phyloP scores from a whole-genome alignment of 2,329 filamentous ascomycete genomes.

The Calonectria ilicicola region DNA sequence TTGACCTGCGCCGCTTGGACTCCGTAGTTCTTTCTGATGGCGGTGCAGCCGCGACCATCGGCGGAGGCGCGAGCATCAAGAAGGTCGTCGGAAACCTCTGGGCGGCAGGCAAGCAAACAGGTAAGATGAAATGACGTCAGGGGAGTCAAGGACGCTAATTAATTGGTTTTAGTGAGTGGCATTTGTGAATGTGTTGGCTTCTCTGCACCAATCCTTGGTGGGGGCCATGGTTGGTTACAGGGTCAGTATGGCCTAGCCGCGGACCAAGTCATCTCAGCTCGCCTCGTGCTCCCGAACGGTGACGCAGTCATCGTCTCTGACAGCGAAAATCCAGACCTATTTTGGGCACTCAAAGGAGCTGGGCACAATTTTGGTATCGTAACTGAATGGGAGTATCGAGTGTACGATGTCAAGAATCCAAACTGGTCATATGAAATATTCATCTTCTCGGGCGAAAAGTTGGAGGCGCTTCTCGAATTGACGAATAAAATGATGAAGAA shows the following conservation, averaged over 20 bases:
- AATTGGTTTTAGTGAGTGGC: not conserved
- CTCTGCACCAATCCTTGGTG: slow-evolving; percentile 10
- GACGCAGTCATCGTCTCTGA: slow-evolving; percentile 23
- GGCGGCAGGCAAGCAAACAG: slow-evolving; percentile 28
- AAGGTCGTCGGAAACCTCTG: slow-evolving; percentile 21
- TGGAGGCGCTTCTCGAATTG: slow-evolving; percentile 30
- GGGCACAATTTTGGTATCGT: slow-evolving; percentile 69
- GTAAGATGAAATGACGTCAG: not conserved
- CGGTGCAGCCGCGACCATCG: slow-evolving; percentile 17
- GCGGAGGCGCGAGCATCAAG: slow-evolving; percentile 23
- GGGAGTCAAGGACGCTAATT: not conserved
- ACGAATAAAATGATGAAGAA: slow-evolving; percentile 31
- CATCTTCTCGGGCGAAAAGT: slow-evolving; percentile 45
- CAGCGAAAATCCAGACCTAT: slow-evolving; percentile 35
- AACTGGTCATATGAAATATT: slow-evolving; percentile 55
- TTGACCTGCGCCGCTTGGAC: slow-evolving; percentile 22
- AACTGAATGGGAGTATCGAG: slow-evolving; percentile 53
- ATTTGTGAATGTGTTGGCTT: not conserved
- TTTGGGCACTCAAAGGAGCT: slow-evolving; percentile 59
- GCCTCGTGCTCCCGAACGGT: slow-evolving; percentile 21
- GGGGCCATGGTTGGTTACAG: slow-evolving; percentile 33
- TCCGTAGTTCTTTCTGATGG: not conserved
- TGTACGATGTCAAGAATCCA: slow-evolving; percentile 54
- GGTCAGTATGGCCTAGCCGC: slow-evolving; percentile 24
- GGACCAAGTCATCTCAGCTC: slow-evolving; percentile 28